Base-by-base conservation (phyloP, 2,329 filamentous ascomycete genomes). In the Sporothrix variecibatus region DNA sequence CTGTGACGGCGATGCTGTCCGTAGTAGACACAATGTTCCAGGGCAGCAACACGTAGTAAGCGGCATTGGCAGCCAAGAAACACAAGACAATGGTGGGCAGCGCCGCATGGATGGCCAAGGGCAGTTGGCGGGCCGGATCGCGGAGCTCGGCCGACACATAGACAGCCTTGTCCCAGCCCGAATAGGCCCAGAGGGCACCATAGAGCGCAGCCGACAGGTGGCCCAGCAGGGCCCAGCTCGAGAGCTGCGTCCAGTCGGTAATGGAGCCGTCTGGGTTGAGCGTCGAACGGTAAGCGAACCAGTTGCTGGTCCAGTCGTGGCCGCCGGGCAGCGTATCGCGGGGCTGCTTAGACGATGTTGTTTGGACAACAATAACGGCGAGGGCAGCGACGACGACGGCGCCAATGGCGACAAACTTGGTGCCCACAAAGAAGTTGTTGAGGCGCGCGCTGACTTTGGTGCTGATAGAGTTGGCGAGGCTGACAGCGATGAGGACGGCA, bases 101-200 rank as follows among this genome's bases (percentile, higher is more conserved):
- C 0, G 90, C 88, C 0, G 85, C 86, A 79, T 91, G 90, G 79
- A 92, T 89, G 2, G 89, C 88, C 1, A 87, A 85, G 0, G 89
- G 90, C 0, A 92, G 84, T 76, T 89, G 87, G 23, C 82, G 83
- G 0, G 84, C 85, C 0, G 87, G 87, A 0, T 83, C 78, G 0
- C 83, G 85, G 7, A 89, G 83, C 78, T 89, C 87, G 0, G 86
- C 85, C 0, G 86, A 85, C 65, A 89, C 82, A 11, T 53, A 53
- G 49, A 88, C 85, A 3, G 87, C 87, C 86, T 91, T 91, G 73
- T 91, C 90, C 90, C 90, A 92, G 0, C 90, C 90, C 0, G 87
- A 89, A 75, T 91, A 92, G 0, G 88, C 89, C 89, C 89, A 92
- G 0, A 91, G 78, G 0, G 88, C 88, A 0, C 86, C 89, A 76